Evolutionary conservation across 495 filamentous ascomycete genomes (phyloP).

Genomic region (Penicillium lividum): DNA sequence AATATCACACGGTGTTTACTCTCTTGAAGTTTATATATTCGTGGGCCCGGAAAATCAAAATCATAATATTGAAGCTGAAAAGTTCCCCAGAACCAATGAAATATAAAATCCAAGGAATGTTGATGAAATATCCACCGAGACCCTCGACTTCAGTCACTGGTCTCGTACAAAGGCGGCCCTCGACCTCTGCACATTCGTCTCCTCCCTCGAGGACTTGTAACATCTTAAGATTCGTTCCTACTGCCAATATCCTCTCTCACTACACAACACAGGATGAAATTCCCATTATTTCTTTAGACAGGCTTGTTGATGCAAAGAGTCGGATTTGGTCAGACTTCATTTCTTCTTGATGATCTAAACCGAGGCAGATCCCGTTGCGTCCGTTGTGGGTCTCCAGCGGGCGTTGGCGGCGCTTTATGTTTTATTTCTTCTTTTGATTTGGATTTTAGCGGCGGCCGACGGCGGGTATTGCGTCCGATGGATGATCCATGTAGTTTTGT

Average conservation of each 20-base stretch:
- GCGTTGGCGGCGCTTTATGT: too few species aligned
- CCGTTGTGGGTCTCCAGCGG: too few species aligned
- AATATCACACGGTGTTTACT: neutral
- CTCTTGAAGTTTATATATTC: neutral
- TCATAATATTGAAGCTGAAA: neutral
- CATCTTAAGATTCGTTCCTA: neutral
- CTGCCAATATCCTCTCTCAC: neutral
- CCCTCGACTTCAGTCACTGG: neutral
- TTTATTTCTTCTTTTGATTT: too few species aligned
- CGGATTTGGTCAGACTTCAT: too few species aligned
- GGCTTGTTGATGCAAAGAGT: too few species aligned
- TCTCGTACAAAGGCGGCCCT: neutral
- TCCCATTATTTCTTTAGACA: too few species aligned
- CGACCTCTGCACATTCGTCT: neutral
- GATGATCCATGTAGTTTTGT: too few species aligned
- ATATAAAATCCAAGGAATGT: neutral
- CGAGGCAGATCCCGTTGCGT: too few species aligned
- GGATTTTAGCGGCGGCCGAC: too few species aligned
- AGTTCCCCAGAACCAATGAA: neutral
- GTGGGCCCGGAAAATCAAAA: neutral
- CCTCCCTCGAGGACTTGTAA: neutral
- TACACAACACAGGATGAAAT: too few species aligned
- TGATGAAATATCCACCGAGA: neutral
- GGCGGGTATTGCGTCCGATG: too few species aligned
- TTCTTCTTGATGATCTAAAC: too few species aligned